Evolutionary conservation across 106 monocot genomes (phyloP).

Genomic region (Iris macrosiphon): DNA sequence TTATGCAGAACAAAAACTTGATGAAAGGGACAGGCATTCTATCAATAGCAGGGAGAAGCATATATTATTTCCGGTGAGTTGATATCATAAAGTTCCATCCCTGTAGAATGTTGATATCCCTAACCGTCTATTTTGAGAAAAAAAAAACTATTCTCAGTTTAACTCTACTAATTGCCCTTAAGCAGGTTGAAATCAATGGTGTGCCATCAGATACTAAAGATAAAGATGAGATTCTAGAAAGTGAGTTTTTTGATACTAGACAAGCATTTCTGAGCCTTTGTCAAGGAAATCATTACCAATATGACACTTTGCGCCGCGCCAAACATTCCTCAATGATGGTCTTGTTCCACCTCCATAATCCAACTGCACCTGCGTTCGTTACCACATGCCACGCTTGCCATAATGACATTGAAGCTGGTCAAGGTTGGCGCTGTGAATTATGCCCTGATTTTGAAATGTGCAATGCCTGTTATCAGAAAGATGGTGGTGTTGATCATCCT

Average conservation of each 20-base stretch:
- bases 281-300: slow-evolving; percentile 91
- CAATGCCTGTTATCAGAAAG: slow-evolving; percentile 61
- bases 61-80: slow-evolving; percentile 44
- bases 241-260: slow-evolving; percentile 82
- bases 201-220: slow-evolving; percentile 68
- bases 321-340: slow-evolving; percentile 97
- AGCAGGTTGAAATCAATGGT: slow-evolving; percentile 53
- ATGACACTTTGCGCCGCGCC: slow-evolving; percentile 80
- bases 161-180: neutral
- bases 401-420: slow-evolving; percentile 76
- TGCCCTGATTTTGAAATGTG: slow-evolving; percentile 91
- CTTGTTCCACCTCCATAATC: slow-evolving; percentile 86
- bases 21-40: slow-evolving; percentile 73
- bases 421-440: slow-evolving; percentile 77
- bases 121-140: neutral
- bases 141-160: neutral
- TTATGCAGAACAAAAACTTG: slow-evolving; percentile 52
- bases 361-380: slow-evolving; percentile 85
- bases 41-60: slow-evolving; percentile 55
- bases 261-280: slow-evolving; percentile 88
- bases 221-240: slow-evolving; percentile 77
- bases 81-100: neutral
- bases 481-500: slow-evolving; percentile 62
- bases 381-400: slow-evolving; percentile 72
- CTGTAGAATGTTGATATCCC: neutral